These are phyloP conservation scores for Candida insectorum DNA, from an alignment of 805 yeast species.

Conservation along the genomic window DNA sequence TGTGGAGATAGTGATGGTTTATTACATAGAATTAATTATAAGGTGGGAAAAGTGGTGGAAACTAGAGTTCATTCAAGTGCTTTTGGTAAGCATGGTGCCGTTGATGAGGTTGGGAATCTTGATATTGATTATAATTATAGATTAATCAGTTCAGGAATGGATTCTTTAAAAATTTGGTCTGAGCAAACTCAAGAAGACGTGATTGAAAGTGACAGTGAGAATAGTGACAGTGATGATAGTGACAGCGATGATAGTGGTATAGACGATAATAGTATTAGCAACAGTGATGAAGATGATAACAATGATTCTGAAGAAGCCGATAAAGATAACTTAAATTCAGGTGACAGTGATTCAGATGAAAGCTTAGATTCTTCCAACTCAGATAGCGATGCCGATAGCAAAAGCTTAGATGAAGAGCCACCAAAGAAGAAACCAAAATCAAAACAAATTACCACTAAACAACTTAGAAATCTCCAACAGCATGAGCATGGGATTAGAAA, in stretches of 20 bases:
- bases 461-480: slow-evolving; percentile 44
- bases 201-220: slow-evolving; percentile 12
- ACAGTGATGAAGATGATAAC: slow-evolving; percentile 9
- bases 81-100: slow-evolving; percentile 29
- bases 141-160: slow-evolving; percentile 81
- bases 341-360: background rate
- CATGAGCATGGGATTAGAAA: slow-evolving; percentile 63
- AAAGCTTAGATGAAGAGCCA: slow-evolving; percentile 11
- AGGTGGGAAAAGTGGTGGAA: slow-evolving; percentile 60
- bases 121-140: slow-evolving; percentile 83
- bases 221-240: slow-evolving; percentile 25
- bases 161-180: slow-evolving; percentile 74
- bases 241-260: slow-evolving; percentile 21
- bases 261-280: slow-evolving; percentile 20
- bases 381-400: background rate
- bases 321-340: background rate
- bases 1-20: slow-evolving; percentile 79
- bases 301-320: slow-evolving; percentile 10
- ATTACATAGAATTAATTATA: slow-evolving; percentile 63
- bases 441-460: slow-evolving; percentile 38
- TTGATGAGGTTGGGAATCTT: slow-evolving; percentile 72
- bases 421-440: slow-evolving; percentile 30
- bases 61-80: slow-evolving; percentile 59
- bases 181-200: slow-evolving; percentile 16
- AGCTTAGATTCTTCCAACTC: background rate